Percentiles rank a stretch among this genome's conserved stretches.
phyloP scores from a whole-genome alignment of 2,329 filamentous ascomycete species.

The Uncinocarpus reesii region DNA sequence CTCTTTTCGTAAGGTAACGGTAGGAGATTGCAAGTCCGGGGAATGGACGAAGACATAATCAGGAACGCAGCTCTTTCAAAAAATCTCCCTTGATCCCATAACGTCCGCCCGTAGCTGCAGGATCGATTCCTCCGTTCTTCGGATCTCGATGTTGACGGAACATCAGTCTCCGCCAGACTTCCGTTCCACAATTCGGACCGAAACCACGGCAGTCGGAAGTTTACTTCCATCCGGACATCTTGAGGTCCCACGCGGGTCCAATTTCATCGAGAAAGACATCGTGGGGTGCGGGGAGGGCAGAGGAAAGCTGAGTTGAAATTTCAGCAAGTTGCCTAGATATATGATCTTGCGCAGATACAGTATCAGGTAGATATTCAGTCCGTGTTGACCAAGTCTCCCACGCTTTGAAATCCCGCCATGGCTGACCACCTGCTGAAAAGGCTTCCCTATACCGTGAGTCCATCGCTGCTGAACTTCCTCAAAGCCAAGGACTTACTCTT shows the following conservation, averaged over 20 bases:
- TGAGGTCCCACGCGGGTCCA: not conserved
- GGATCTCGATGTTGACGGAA: not conserved
- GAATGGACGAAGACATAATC: too few species aligned
- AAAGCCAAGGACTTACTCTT: not conserved
- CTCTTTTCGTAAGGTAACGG: not conserved
- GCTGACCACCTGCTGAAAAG: constrained; percentile 5
- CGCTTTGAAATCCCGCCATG: not conserved
- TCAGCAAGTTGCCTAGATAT: not conserved
- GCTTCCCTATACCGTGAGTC: constrained; percentile 10
- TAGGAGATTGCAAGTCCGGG: not conserved
- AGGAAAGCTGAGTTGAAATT: not conserved
- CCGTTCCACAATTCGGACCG: too few species aligned
- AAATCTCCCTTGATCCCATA: too few species aligned
- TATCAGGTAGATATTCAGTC: not conserved
- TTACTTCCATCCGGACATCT: not conserved
- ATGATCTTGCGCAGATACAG: not conserved
- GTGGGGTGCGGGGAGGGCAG: not conserved
- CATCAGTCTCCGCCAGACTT: not conserved
- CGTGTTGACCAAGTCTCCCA: not conserved
- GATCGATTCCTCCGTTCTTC: too few species aligned
- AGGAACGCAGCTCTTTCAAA: too few species aligned
- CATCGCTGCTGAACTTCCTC: not conserved
- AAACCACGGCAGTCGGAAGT: constrained; percentile 2
- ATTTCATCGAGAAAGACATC: not conserved
- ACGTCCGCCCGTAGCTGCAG: too few species aligned